Evolutionary conservation across 2,329 filamentous ascomycete genomes (phyloP), one percentile per base, ranked within the genome.

Genomic region (Alternaria panax): DNA sequence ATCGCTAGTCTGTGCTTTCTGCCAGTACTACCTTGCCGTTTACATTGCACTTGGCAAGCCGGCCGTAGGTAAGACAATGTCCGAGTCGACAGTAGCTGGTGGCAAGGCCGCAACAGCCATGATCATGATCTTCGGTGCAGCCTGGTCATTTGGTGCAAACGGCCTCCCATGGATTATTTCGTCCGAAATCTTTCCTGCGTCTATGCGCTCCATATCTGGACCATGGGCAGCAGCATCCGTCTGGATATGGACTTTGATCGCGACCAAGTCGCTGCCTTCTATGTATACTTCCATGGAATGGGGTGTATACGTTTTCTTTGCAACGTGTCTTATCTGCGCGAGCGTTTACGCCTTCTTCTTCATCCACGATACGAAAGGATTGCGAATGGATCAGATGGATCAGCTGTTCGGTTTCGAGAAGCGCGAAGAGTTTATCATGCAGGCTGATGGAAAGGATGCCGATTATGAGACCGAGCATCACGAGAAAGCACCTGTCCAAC

Each of bases 81-180:
- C 75, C 6, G 63, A 71, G 5, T 73, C 72, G 3, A 77, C 74
- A 1, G 52, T 78, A 14, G 75, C 75, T 0, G 78, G 77, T 3
- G 78, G 77, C 32, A 77, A 79, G 54, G 78, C 70, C 12, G 77
- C 78, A 5, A 78, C 75, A 1, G 76, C 77, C 2, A 75, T 77
- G 54, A 79, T 80, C 32, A 79, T 79, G 77, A 75, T 80, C 8
- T 80, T 79, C 40, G 77, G 75, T 2, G 75, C 56, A 12, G 67
- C 67, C 1, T 80, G 77, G 78, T 76, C 72, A 8, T 77, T 79
- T 40, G 77, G 78, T 38, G 72, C 75, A 1, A 80, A 80, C 46
- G 79, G 79, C 3, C 62, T 80, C 0, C 79, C 78, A 0, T 81
- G 79, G 78, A 80, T 81, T 60, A 77, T 81, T n/a, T 78, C 76